Evolutionary conservation across 495 filamentous ascomycete genomes (phyloP).

Genomic region (Bacidia rubella): DNA sequence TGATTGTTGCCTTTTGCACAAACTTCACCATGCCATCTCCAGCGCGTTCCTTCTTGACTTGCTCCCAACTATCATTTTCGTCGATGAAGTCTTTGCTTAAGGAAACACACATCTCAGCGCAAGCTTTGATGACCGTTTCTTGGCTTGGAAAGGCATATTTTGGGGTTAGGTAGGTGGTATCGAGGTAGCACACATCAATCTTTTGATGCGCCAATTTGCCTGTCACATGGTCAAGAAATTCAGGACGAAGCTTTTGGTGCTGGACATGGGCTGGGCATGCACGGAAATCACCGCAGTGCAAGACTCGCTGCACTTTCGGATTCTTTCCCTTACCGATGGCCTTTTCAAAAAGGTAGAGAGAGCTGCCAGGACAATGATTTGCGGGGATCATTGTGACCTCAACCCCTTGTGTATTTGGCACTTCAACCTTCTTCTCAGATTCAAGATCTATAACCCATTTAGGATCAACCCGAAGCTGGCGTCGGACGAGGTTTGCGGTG

Average conservation of each 20-base stretch:
- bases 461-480: constrained; percentile 71
- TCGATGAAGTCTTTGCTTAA: constrained; percentile 45
- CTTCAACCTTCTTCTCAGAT: constrained; percentile 68
- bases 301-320: constrained; percentile 52
- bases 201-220: constrained; percentile 66
- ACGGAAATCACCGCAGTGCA: constrained; percentile 94
- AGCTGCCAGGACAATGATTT: constrained; percentile 94
- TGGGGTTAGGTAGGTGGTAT: constrained; percentile 93
- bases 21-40: constrained; percentile 52
- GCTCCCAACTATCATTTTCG: constrained; percentile 36
- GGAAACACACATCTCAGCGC: constrained; percentile 72
- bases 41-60: constrained; percentile 33
- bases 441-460: constrained; percentile 77
- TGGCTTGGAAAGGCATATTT: constrained; percentile 92
- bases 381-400: constrained; percentile 89
- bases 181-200: constrained; percentile 89
- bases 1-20: constrained; percentile 29
- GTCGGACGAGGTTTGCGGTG: constrained; percentile 78
- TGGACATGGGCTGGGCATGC: constrained; percentile 75
- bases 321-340: constrained; percentile 43
- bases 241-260: constrained; percentile 68
- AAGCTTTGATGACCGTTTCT: constrained; percentile 71
- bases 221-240: constrained; percentile 50
- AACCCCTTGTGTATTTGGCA: constrained; percentile 67
- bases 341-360: constrained; percentile 87